Base-by-base conservation (phyloP, 1,139 yeast genomes). In the Suhomyces coccinellae region DNA sequence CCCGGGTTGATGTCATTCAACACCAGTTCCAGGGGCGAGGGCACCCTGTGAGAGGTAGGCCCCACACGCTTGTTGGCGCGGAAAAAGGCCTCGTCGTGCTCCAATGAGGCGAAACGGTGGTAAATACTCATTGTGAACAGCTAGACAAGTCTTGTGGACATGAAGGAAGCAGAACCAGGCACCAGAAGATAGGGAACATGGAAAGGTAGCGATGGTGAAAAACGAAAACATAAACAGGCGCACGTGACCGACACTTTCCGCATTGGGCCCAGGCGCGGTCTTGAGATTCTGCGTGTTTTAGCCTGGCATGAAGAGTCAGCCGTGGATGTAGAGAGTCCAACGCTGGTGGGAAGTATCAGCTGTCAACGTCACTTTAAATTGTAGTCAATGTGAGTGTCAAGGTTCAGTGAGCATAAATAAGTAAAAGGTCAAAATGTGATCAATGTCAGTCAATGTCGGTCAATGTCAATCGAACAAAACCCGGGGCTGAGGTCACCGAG, bases 61-160 rank as follows among this genome's bases (percentile, higher is more conserved):
- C 13, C 36, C 13, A 20, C 10, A 15, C 39, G 41, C n/a, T 37
- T 38, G 29, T 37, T 33, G 39, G 41, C 32, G 16, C 35, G 41
- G 47, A 63, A 62, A 43, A 48, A 61, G 22, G 55, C 61, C 22
- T 55, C 52, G 46, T 66, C 70, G 48, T 67, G 69, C 51, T 69
- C 75, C n/a, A 71, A 64, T 13, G 75, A 68, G 37, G 69, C 71
- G 45, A 70, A 69, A 22, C 73, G 58, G 39, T 62, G 66, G 54
- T 72, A 72, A 28, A 71, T 62, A 36, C 62, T 56, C 67, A 62
- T 61, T 35, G 20, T 20, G 10, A 33, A 20, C 12, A 9, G 13
- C 20, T 17, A 28, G 17, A 12, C 12, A n/a, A 6, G 15, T 5
- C 13, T 29, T n/a, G 28, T 29, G 39, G 29, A 36, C 33, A 29